Base-by-base conservation (phyloP, 2,329 filamentous ascomycete species). In the Fusarium udum region DNA sequence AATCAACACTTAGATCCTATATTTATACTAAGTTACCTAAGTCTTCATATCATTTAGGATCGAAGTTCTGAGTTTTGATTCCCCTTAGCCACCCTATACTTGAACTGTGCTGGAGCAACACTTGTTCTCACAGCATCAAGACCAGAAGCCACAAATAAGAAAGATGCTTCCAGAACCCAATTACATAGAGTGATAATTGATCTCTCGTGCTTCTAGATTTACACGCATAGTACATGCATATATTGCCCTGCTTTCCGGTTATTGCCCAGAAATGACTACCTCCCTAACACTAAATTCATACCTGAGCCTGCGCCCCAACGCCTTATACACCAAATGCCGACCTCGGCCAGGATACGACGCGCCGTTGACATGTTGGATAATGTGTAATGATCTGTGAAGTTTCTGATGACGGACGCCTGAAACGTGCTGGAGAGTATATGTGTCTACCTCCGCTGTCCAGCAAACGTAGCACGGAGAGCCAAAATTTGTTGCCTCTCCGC, bases 401-500 rank as follows among this genome's bases (percentile, higher is more conserved):
- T 24, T 7, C 36, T 11, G 22, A 59, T 28, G 51, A 20, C 34
- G 49, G 42, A 49, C 22, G 34, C 31, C 48, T 34, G 28, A 40
- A 26, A 42, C 64, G 43, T 42, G 53, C 22, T 32, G 16, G 20
- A 37, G 45, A 24, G 37, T 31, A 22, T 31, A 32, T 13, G 16
- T 28, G 22, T 77, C 60, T 73, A 82, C 74, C 81, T 80, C 67
- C 81, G 75, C 65, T 85, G 83, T 22, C 76, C 79, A 67, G 85
- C 85, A 76, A 93, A 87, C 62, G 89, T 87, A 73, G 92, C 91
- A 61, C 94, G 88, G 63, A 98, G 84, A 42, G 91, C 87, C 84
- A 97, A 88, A 62, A 98, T 92, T 81, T 98, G 94, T 69, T 89
- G 89, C 61, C 92, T 88, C 78, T 96, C 92, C 26, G 89, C 88